Evolutionary conservation across 129 eudicot species (phyloP), one percentile per base, ranked within the genome.

Genomic region (Tagetes patula): DNA sequence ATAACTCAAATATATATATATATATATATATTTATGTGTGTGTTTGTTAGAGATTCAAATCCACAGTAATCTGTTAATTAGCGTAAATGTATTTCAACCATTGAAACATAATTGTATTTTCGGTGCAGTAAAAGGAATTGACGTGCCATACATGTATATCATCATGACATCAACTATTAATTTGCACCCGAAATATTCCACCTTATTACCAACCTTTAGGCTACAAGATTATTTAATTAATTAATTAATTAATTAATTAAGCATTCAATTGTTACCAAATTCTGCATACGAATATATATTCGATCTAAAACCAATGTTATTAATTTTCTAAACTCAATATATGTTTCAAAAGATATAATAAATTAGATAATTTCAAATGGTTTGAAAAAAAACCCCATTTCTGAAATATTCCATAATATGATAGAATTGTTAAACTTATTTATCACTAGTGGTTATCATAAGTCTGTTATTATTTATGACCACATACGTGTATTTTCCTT

Each of bases 141-240:
- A n/a, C 70, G 70, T 65, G 70, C 50, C 32, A 65, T 65, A 65
- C 52, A 65, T 39, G 34, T 41, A 59, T 31, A 59, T 59, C 65
- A 32, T 33, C 65, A 32, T 33, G 39, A 59, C 10, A 41, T 63
- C 32, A 42, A 63, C n/a, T 4, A 0, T 20, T 20, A 20, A 20
- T 42, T 41, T 41, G 6, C 33, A 40, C 36, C 70, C n/a, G 13
- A 65, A 20, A 20, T 20, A 65, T 65, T 65, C 50, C 70, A 65
- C 49, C 34, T 6, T 65, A 65, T 13, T 63, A 65, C 70, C 70
- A 65, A 65, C 70, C 70, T 65, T 65, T 41, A 65, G 70, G 70
- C 70, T 40, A 40, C 47, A 14, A 41, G 36, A 65, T 33, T 20
- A 20, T 20, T 20, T 20, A 20, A 20, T 20, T 20, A 20, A 20